These are phyloP conservation scores for Magnaporthiopsis rhizophila DNA, from an alignment of 2,329 filamentous ascomycete species.

Conservation along the genomic window DNA sequence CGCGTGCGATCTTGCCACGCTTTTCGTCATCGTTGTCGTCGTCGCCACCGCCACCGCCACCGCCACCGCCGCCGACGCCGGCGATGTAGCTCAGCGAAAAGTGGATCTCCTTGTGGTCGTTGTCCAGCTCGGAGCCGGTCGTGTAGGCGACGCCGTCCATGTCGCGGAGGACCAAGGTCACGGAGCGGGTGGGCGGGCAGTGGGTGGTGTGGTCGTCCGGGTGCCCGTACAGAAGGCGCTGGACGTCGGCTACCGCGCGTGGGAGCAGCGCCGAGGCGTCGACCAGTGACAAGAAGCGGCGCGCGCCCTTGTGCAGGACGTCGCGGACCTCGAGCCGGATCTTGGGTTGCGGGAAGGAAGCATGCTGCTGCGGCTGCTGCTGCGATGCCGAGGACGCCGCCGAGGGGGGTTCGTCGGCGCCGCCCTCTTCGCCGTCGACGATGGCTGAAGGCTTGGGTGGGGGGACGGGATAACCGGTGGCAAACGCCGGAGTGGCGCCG, in stretches of 20 bases:
- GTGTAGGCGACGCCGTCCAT: constrained; percentile 89
- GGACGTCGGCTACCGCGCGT: constrained; percentile 57
- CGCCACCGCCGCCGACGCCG: too few species aligned
- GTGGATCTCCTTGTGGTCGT: constrained; percentile 89
- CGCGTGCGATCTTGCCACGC: constrained; percentile 25
- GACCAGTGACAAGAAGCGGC: constrained; percentile 59
- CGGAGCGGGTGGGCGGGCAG: constrained; percentile 63
- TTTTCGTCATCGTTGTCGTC: background rate
- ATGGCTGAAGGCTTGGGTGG: background rate
- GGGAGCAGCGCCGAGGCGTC: constrained; percentile 55
- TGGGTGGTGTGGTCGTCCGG: constrained; percentile 31
- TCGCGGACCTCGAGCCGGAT: constrained; percentile 54
- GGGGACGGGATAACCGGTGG: background rate
- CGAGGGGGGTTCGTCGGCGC: constrained; percentile 6
- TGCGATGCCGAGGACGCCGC: background rate
- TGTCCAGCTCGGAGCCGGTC: constrained; percentile 67
- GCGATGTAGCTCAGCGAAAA: constrained; percentile 72
- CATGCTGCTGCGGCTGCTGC: background rate
- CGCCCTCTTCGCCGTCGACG: background rate
- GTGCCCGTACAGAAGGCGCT: constrained; percentile 62
- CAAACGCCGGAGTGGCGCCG: constrained; percentile 6
- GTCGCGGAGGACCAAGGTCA: constrained; percentile 72
- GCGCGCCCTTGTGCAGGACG: constrained; percentile 50
- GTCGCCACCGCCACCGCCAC: constrained; percentile 26
- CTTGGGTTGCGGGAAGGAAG: constrained; percentile 38